Evolutionary conservation across 345 rosid genomes (phyloP).

Genomic region (Boechera stricta): DNA sequence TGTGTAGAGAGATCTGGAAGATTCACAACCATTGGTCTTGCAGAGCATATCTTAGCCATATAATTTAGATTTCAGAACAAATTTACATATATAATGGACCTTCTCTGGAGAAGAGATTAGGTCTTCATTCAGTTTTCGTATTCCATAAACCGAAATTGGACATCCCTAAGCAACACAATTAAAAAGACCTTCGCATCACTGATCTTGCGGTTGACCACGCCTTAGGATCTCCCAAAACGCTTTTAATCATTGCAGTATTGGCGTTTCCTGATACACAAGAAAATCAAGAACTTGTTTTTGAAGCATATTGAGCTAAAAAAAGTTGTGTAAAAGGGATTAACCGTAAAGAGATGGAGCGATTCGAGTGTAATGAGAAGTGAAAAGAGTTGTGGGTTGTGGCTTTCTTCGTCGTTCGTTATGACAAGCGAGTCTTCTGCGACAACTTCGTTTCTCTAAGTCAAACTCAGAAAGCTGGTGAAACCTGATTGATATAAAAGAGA

Average conservation of each 20-base stretch:
- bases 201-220: slow-evolving; percentile 50
- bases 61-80: neutral
- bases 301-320: neutral
- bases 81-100: neutral
- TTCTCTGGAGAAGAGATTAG: neutral
- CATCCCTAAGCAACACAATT: slow-evolving; percentile 4
- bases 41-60: neutral
- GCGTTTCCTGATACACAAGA: slow-evolving; percentile 22
- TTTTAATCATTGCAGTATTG: slow-evolving; percentile 22
- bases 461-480: slow-evolving; percentile 90
- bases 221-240: slow-evolving; percentile 32
- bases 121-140: neutral
- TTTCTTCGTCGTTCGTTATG: slow-evolving; percentile 92
- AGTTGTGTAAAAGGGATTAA: slow-evolving; percentile 33
- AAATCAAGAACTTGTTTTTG: slow-evolving; percentile 3
- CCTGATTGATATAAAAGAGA: slow-evolving; percentile 55
- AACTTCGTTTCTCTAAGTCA: slow-evolving; percentile 86
- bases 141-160: neutral
- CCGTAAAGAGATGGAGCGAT: slow-evolving; percentile 62
- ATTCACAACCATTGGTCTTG: slow-evolving; percentile 2
- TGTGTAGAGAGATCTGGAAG: neutral
- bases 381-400: slow-evolving; percentile 60
- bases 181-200: slow-evolving; percentile 25
- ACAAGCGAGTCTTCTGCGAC: slow-evolving; percentile 86
- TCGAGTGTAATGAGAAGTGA: slow-evolving; percentile 56